A percentile compares a stretch with the other conserved stretches of the same genome.
phyloP scores from a whole-genome alignment of 2,329 filamentous ascomycete species.

The Fusarium zealandicum region DNA sequence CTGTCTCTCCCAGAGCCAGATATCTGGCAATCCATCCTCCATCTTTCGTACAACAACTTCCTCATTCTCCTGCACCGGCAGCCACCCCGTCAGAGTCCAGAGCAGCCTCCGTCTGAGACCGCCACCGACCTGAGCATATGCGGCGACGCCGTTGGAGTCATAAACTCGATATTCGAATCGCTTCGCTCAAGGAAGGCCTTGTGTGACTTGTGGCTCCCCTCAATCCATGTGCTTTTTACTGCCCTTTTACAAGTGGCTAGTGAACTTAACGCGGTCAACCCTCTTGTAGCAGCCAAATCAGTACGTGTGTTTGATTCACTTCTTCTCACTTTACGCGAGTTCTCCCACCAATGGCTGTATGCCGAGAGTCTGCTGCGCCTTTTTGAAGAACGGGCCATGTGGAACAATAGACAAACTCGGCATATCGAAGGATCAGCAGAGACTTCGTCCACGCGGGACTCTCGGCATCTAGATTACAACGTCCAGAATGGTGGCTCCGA shows the following conservation, averaged over 20 bases:
- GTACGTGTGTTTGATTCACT: constrained; percentile 42
- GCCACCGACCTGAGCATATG: constrained; percentile 43
- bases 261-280: constrained; percentile 41
- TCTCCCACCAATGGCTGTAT: constrained; percentile 45
- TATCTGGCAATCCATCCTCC: constrained; percentile 44
- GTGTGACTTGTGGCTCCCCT: constrained; percentile 41
- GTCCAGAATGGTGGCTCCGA: constrained; percentile 3
- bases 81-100: constrained; percentile 29
- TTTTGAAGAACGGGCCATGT: constrained; percentile 39
- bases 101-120: constrained; percentile 13
- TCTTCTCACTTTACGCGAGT: constrained; percentile 39
- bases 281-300: constrained; percentile 44
- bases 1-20: constrained; percentile 30
- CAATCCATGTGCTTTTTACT: constrained; percentile 43
- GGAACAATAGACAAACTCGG: constrained; percentile 15
- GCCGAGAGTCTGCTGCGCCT: constrained; percentile 43
- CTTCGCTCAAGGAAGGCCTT: constrained; percentile 34
- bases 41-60: constrained; percentile 47
- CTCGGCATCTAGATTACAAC: constrained; percentile 4
- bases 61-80: constrained; percentile 47
- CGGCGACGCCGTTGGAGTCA: constrained; percentile 39
- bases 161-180: constrained; percentile 44
- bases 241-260: constrained; percentile 42
- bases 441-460: neutral
- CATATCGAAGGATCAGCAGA: constrained; percentile 10